phyloP scores from a whole-genome alignment of 345 rosid species.

The Capsella bursapastoris region DNA sequence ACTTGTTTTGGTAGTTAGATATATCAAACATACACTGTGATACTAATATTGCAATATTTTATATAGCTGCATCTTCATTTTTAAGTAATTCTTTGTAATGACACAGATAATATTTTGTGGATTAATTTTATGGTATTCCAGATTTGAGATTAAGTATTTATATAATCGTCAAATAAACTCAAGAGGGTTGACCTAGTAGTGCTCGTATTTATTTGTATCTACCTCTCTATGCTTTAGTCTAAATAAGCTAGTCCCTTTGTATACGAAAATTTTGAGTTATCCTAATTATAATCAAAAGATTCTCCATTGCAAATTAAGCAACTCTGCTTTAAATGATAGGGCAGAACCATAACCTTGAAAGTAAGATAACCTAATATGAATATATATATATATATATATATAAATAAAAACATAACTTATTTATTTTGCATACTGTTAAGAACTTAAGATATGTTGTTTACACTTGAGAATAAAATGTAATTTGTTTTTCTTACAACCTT shows the following conservation, averaged over 20 bases:
- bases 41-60: neutral
- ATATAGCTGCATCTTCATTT: neutral
- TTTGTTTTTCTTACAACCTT: neutral
- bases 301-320: constrained; percentile 36
- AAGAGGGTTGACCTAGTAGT: constrained; percentile 36
- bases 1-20: constrained; percentile 26
- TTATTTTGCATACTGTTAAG: neutral
- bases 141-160: constrained; percentile 10
- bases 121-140: constrained; percentile 20
- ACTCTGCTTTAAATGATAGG: constrained; percentile 25
- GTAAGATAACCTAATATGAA: neutral
- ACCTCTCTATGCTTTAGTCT: constrained; percentile 8
- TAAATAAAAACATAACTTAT: neutral
- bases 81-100: too few relatives aligned
- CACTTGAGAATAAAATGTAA: neutral
- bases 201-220: neutral
- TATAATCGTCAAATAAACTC: constrained; percentile 32
- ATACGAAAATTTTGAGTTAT: constrained; percentile 2
- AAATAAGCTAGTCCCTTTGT: constrained; percentile 16
- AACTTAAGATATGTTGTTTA: neutral
- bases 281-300: constrained; percentile 26
- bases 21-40: too few relatives aligned
- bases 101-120: neutral
- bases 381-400: too few relatives aligned
- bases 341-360: neutral